Base-by-base conservation (phyloP, 192 early-diverging fungal genomes). In the Coemansia biformis region DNA sequence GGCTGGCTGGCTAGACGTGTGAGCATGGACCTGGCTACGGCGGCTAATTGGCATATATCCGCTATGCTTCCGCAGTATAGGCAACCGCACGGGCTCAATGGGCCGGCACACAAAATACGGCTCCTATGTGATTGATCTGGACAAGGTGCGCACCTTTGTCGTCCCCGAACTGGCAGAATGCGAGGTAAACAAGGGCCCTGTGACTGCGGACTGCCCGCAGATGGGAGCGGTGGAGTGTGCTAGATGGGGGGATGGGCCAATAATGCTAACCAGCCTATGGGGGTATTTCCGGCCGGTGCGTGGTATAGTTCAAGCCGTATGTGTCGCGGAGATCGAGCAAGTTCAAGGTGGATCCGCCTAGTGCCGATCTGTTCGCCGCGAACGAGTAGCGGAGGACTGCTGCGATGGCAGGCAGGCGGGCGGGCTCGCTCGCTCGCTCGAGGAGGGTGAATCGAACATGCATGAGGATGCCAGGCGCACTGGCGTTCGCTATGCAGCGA, bases 61-160 rank as follows among this genome's bases (percentile, higher is more conserved):
- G n/a, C n/a, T n/a, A n/a, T n/a, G n/a, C 32, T 14, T 22, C 14
- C 9, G 21, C 1, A 23, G 8, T 30, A 23, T 52, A 59, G 57
- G 64, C 7, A 75, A 65, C 32, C 73, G 73, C 57, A 70, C 73
- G 17, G 73, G 73, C 7, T 64, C 66, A 43, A 76, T 76, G 66
- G 73, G 73, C 22, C 56, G 62, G 28, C 73, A 76, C 47, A 76
- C 73, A 23, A 76, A 76, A 43, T 66, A 76, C 38, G 73, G 73
- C 15, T 54, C 46, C 39, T 76, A 70, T 26, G 61, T 60, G 10
- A 43, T 76, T 21, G 57, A 70, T 24, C 33, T 57, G 23, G 33
- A 61, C 54, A 68, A 70, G 35, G 73, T 76, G 22, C 66, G 73
- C 33, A 76, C 73, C 15, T 76, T 65, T 48, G 73, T 70, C 19